A percentile compares a stretch with the other conserved stretches of the same genome.
These are phyloP conservation scores for Plasmopara viticola DNA, from an alignment of 352 stramenopile species.

Conservation along the genomic window DNA sequence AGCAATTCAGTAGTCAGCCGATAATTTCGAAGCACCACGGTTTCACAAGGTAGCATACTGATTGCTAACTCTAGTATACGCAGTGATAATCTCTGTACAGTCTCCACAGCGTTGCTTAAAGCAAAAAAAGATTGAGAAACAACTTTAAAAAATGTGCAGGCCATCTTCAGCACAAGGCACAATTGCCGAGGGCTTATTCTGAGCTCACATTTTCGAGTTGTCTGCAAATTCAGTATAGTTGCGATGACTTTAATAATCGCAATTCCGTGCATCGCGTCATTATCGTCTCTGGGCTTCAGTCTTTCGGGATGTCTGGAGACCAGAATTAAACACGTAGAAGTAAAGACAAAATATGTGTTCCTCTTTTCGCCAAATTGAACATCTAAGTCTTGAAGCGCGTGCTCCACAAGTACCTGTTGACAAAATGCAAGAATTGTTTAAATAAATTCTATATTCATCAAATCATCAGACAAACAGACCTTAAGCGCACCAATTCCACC, in stretches of 20 bases:
- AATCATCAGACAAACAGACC: conserved; percentile 21
- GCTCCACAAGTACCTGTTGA: conserved; percentile 16
- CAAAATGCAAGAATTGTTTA: background rate
- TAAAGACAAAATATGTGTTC: conserved; percentile 35
- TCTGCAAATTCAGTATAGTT: conserved; percentile 14
- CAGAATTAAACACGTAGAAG: conserved; percentile 39
- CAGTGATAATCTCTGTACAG: conserved; percentile 11
- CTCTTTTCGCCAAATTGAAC: conserved; percentile 4
- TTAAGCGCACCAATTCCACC: conserved; percentile 36
- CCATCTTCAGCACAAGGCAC: conserved; percentile 31
- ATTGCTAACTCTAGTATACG: conserved; percentile 20
- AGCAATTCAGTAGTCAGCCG: conserved; percentile 15
- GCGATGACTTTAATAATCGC: conserved; percentile 19
- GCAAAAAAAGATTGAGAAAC: conserved; percentile 6
- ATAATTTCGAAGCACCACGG: conserved; percentile 12
- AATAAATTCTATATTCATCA: background rate
- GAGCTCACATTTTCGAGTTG: conserved; percentile 12
- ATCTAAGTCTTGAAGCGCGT: conserved; percentile 21
- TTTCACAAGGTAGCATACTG: conserved; percentile 12
- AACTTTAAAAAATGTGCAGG: conserved; percentile 16
- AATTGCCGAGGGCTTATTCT: conserved; percentile 21
- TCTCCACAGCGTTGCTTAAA: conserved; percentile 6
- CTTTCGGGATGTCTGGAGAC: conserved; percentile 13
- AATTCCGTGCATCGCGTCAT: conserved; percentile 5
- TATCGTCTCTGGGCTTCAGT: conserved; percentile 5